A percentile compares a stretch with the other conserved stretches of the same genome.
Evolutionary conservation across 2,329 filamentous ascomycete species (phyloP).

Genomic region (Aspergillus spinulosporus): DNA sequence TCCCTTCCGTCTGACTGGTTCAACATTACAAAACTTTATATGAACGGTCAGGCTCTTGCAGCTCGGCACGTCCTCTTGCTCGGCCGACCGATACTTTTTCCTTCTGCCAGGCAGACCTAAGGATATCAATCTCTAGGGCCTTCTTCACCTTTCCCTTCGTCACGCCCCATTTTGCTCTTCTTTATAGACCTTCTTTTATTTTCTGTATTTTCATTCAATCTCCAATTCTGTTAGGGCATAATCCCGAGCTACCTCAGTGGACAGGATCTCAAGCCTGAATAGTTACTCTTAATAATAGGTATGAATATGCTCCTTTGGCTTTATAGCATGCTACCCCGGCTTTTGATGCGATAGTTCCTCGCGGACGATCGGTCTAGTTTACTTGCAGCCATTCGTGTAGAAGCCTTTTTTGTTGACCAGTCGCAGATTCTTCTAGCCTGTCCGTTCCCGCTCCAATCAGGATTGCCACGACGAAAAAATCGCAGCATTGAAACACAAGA

Average conservation of each 20-base stretch:
- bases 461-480: too few relatives aligned
- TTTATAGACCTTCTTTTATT: conserved; percentile 14
- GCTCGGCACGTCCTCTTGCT: conserved; percentile 8
- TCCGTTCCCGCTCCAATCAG: too few relatives aligned
- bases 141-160: not conserved
- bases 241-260: not conserved
- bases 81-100: conserved; percentile 14
- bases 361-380: not conserved
- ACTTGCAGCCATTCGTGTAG: not conserved
- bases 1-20: conserved; percentile 26
- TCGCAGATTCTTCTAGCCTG: not conserved
- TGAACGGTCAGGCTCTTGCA: conserved; percentile 9
- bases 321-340: not conserved
- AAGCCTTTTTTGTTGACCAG: not conserved
- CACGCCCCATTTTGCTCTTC: conserved; percentile 9
- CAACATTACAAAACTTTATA: conserved; percentile 27
- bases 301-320: not conserved
- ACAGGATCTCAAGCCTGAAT: not conserved
- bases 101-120: conserved; percentile 12
- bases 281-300: conserved; percentile 16
- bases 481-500: conserved; percentile 6
- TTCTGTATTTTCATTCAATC: conserved; percentile 11
- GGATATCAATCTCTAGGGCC: conserved; percentile 1
- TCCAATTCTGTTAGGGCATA: not conserved
- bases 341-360: not conserved